phyloP scores from a whole-genome alignment of 2,329 filamentous ascomycete species.

The Apiospora pterosperma region DNA sequence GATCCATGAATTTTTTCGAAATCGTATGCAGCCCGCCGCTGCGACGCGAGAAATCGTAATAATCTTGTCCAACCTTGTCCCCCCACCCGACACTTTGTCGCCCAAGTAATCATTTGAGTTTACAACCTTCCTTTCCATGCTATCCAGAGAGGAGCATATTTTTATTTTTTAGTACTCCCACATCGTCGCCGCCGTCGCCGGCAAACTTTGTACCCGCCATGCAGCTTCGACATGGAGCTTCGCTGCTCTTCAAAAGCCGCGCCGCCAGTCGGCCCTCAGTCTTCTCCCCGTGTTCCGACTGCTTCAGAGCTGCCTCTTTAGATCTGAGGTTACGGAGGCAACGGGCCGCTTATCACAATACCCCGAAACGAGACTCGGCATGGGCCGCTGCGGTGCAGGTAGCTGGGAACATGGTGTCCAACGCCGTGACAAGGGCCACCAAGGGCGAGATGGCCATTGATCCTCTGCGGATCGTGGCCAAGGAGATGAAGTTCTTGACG shows the following conservation, averaged over 20 bases:
- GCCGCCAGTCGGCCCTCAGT: slow-evolving; percentile 29
- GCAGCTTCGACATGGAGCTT: slow-evolving; percentile 53
- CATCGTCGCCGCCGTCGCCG: not conserved
- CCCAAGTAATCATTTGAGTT: not conserved
- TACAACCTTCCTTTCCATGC: not conserved
- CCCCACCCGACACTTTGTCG: not conserved
- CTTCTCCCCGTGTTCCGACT: slow-evolving; percentile 36
- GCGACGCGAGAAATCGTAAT: not conserved
- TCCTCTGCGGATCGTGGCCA: slow-evolving; percentile 83
- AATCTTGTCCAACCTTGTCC: not conserved
- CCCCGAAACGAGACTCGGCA: slow-evolving; percentile 52
- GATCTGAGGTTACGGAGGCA: slow-evolving; percentile 30
- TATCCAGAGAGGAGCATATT: not conserved
- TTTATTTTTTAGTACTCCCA: not conserved
- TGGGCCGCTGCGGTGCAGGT: slow-evolving; percentile 73
- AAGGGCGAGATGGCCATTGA: slow-evolving; percentile 63
- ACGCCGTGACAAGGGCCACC: slow-evolving; percentile 59
- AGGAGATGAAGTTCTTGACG: slow-evolving; percentile 94
- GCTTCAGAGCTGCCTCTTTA: slow-evolving; percentile 28
- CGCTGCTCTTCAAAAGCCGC: slow-evolving; percentile 42
- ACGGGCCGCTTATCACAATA: slow-evolving; percentile 41
- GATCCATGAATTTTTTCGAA: slow-evolving; percentile 4
- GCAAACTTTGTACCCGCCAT: slow-evolving; percentile 32
- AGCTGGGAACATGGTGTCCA: slow-evolving; percentile 67
- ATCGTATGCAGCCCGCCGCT: not conserved